A percentile compares a stretch with the other conserved stretches of the same genome.
Conservation (phyloP, 2,329 filamentous ascomycete genomes). For the Pyricularia grisea region DNA sequence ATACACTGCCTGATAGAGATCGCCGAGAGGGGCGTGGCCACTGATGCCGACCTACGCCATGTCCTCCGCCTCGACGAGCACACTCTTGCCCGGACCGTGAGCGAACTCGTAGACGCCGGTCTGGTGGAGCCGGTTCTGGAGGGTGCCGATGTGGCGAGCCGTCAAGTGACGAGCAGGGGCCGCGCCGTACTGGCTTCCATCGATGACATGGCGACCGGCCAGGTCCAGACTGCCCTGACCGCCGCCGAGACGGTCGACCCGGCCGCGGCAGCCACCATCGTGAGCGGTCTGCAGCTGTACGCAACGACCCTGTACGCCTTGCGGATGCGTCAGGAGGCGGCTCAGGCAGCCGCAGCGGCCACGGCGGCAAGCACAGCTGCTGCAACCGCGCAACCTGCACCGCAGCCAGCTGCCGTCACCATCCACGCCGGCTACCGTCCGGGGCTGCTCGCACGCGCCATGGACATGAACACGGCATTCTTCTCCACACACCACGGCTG, state of each 20-base stretch:
- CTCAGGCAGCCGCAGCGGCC: neutral
- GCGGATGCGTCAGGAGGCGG: neutral
- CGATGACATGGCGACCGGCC: neutral
- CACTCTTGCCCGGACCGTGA: neutral
- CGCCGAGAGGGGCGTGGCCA: slow-evolving; percentile 9
- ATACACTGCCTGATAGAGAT: slow-evolving; percentile 17
- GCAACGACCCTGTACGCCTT: slow-evolving; percentile 9
- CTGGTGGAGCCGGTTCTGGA: neutral
- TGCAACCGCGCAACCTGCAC: neutral
- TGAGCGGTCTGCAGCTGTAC: slow-evolving; percentile 12
- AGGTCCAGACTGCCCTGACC: neutral
- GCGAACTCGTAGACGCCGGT: neutral
- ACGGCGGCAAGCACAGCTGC: neutral
- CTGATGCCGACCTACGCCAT: slow-evolving; percentile 10
- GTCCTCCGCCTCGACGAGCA: slow-evolving; percentile 7
- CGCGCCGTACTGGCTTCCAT: slow-evolving; percentile 9
- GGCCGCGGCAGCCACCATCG: slow-evolving; percentile 7
- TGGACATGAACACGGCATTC: slow-evolving; percentile 19
- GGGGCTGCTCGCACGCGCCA: slow-evolving; percentile 15
- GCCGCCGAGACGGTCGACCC: slow-evolving; percentile 2
- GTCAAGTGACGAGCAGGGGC: slow-evolving; percentile 2
- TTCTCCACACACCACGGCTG: slow-evolving; percentile 13
- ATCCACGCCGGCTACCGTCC: slow-evolving; percentile 19
- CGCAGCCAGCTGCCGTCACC: neutral
- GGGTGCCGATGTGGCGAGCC: neutral